Evolutionary conservation across 2,329 filamentous ascomycete genomes (phyloP), one percentile per base, ranked within the genome.

Genomic region (Penicillium thymicola): DNA sequence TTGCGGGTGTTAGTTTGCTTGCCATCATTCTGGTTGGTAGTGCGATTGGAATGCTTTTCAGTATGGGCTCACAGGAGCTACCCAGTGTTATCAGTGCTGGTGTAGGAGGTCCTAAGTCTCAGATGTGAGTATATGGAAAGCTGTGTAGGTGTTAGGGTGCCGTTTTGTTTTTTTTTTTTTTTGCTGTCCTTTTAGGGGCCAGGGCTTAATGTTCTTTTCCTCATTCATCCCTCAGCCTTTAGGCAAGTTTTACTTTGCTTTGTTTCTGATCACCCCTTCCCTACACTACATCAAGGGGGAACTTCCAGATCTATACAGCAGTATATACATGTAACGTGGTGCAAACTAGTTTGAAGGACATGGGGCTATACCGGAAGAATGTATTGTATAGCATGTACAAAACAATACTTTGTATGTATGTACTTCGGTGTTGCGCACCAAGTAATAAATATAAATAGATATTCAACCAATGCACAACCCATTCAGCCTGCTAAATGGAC

Each of bases 31-130:
- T 89, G 37, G 76, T 95, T 28, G 81, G 80, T 37, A 87, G 89
- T 71, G 86, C 85, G 11, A 87, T 97, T 65, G 85, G 87, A 6
- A 79, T 96, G 81, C 75, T 99, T 52, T 94, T 88, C 75, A 87
- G 80, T 60, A 89, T 97, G 68, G 94, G 93, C 34, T 85, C 89
- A 72, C 87, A 96, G 78, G 89, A 92, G 76, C 80, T 97, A 62
- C 94, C 94, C 0, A 92, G 92, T 66, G 93, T 99, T 9, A 92
- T 99, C 73, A 91, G 92, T n/a, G 94, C 94, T 46, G 94, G 94
- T 61, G 93, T 99, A 37, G 89, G 88, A 62, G 84, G 86, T 57
- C 81, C 86, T 34, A 91, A 71, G 49, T 64, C 69, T 55, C 77
- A 79, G 65, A 80, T 74, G 30, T 32, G 30, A 70, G 57, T 13